Percentiles rank a stretch among this genome's conserved stretches.
phyloP scores from a whole-genome alignment of 225 moss, liverwort and hornwort species.

The Physcomitrium patens region DNA sequence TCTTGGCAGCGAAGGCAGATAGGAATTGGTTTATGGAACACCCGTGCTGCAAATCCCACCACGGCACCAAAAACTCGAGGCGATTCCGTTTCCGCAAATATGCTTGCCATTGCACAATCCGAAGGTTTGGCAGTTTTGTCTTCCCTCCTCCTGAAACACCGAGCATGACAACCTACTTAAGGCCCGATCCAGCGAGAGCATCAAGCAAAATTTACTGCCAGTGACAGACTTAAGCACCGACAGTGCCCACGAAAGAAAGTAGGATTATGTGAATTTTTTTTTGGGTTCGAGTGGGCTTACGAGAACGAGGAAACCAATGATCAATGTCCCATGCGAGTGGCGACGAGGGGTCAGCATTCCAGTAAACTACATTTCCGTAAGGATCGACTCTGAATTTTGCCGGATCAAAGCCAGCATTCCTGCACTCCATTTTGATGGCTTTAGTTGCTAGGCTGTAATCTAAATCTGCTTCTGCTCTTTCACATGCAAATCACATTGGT shows the following conservation, averaged over 20 bases:
- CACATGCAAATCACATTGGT: too few species aligned
- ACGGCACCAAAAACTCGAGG: constrained; percentile 64
- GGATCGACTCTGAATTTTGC: constrained; percentile 65
- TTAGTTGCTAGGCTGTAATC: too few species aligned
- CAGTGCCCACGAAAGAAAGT: background rate
- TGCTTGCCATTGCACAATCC: constrained; percentile 66
- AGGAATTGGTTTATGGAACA: constrained; percentile 66
- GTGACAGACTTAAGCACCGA: too few species aligned
- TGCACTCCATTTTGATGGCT: constrained; percentile 29
- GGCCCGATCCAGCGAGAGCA: background rate
- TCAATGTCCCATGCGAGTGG: constrained; percentile 65
- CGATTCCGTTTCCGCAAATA: constrained; percentile 50
- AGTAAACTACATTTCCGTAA: constrained; percentile 62
- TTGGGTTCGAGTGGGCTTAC: constrained; percentile 30
- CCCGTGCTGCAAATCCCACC: constrained; percentile 74
- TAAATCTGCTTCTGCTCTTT: too few species aligned
- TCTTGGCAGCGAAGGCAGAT: constrained; percentile 65
- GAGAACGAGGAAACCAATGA: constrained; percentile 65
- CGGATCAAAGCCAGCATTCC: constrained; percentile 70
- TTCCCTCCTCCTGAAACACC: constrained; percentile 51
- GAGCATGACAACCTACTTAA: background rate
- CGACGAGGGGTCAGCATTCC: constrained; percentile 60
- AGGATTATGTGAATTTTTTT: too few species aligned
- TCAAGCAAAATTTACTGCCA: too few species aligned
- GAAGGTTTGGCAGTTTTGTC: constrained; percentile 44